These are phyloP conservation scores for Candida loeiensis DNA, from an alignment of 805 yeast genomes.

Conservation along the genomic window DNA sequence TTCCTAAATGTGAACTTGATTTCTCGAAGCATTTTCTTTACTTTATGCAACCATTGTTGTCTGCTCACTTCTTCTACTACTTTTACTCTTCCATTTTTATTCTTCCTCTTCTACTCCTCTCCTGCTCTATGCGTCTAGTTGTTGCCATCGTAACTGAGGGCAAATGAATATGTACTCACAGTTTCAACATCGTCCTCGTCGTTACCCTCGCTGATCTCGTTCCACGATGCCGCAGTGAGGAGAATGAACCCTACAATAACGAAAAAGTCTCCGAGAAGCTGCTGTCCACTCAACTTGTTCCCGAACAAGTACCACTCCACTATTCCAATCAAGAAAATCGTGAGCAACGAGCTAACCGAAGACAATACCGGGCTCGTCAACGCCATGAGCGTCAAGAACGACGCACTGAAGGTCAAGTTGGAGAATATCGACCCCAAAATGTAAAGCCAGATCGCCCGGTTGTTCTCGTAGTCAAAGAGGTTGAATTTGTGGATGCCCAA, in stretches of 20 bases:
- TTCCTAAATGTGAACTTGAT: neutral
- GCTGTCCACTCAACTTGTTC: conserved; percentile 49
- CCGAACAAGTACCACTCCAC: conserved; percentile 71
- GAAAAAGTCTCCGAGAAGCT: conserved; percentile 64
- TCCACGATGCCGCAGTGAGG: conserved; percentile 64
- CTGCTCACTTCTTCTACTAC: too few species aligned
- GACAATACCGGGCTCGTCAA: conserved; percentile 83
- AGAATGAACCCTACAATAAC: conserved; percentile 68
- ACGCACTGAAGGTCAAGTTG: conserved; percentile 65
- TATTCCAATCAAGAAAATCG: conserved; percentile 75
- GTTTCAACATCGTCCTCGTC: conserved; percentile 44
- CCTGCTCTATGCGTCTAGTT: conserved; percentile 1
- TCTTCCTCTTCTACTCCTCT: neutral
- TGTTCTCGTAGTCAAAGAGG: conserved; percentile 44
- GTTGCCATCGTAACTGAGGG: conserved; percentile 25
- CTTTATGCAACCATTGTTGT: too few species aligned
- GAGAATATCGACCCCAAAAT: conserved; percentile 54
- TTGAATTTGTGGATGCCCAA: conserved; percentile 56
- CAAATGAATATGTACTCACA: conserved; percentile 41
- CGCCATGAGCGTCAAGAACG: conserved; percentile 75
- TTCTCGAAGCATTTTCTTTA: too few species aligned
- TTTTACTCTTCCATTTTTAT: too few species aligned
- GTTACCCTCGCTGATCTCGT: conserved; percentile 52
- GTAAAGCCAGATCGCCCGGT: conserved; percentile 39
- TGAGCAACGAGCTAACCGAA: conserved; percentile 62